Conservation (phyloP, 164 flowering plant genomes). For the Vitis vinifera region DNA sequence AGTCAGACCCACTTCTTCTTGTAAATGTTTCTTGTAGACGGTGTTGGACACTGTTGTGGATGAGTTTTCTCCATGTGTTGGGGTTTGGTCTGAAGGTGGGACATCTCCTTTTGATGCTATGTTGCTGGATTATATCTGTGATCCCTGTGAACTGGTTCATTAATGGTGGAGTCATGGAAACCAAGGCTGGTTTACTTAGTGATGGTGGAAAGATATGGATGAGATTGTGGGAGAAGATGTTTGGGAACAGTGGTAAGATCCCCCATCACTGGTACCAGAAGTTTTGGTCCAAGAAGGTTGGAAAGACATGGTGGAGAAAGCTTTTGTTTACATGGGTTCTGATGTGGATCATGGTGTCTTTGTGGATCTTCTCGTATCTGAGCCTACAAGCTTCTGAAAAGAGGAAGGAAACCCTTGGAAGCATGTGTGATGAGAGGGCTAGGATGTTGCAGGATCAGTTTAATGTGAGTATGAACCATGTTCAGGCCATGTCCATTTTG, state of each 20-base stretch:
- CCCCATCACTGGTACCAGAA: slow-evolving; percentile 40
- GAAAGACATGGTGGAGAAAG: slow-evolving; percentile 58
- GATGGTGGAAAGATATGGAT: slow-evolving; percentile 46
- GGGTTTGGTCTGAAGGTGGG: slow-evolving; percentile 65
- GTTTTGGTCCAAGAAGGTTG: slow-evolving; percentile 48
- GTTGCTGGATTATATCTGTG: slow-evolving; percentile 54
- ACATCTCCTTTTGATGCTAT: slow-evolving; percentile 56
- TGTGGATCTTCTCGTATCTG: slow-evolving; percentile 60
- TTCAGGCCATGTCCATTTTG: slow-evolving; percentile 86
- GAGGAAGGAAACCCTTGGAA: slow-evolving; percentile 77
- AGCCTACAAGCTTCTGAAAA: slow-evolving; percentile 59
- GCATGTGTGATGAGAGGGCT: slow-evolving; percentile 95
- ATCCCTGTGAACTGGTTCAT: slow-evolving; percentile 65
- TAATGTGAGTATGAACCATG: slow-evolving; percentile 92
- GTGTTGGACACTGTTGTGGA: slow-evolving; percentile 31
- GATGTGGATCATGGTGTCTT: slow-evolving; percentile 39
- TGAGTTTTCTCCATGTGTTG: slow-evolving; percentile 54
- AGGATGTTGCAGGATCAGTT: slow-evolving; percentile 94
- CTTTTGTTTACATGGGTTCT: slow-evolving; percentile 56
- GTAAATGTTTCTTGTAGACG: slow-evolving; percentile 19
- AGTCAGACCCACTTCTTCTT: slow-evolving; percentile 26
- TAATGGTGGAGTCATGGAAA: slow-evolving; percentile 52
- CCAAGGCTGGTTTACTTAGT: slow-evolving; percentile 39
- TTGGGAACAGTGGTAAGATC: slow-evolving; percentile 43
- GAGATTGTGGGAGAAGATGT: slow-evolving; percentile 52